phyloP scores from a whole-genome alignment of 2,329 filamentous ascomycete genomes.

The Fusarium secorum region DNA sequence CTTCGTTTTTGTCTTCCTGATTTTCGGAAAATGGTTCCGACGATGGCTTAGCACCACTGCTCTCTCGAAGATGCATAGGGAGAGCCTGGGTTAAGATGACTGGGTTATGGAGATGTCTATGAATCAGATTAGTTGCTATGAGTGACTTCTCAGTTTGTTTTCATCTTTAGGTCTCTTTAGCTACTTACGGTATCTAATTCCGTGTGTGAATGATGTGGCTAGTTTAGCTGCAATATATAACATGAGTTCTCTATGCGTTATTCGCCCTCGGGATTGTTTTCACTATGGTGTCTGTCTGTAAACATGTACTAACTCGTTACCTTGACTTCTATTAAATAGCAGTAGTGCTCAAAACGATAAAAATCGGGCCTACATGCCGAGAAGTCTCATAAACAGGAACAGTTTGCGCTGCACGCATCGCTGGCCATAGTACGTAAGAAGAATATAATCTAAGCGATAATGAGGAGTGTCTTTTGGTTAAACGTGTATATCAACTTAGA shows the following conservation, averaged over 20 bases:
- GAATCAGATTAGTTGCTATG: not conserved
- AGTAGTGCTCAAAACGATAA: too few species aligned
- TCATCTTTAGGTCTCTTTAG: not conserved
- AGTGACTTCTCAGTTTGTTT: not conserved
- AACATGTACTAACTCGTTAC: not conserved
- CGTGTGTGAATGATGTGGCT: not conserved
- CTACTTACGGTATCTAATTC: too few species aligned
- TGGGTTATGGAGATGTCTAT: not conserved
- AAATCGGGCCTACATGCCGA: too few species aligned
- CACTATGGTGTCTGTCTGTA: not conserved
- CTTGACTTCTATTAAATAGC: too few species aligned
- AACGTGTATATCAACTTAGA: too few species aligned
- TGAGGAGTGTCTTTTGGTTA: too few species aligned
- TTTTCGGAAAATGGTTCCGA: not conserved
- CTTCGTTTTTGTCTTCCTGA: not conserved
- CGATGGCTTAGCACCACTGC: not conserved
- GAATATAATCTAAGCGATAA: too few species aligned
- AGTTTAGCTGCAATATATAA: not conserved
- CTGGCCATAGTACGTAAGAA: too few species aligned
- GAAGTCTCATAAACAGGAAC: too few species aligned
- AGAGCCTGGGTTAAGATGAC: not conserved
- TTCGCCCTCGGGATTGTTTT: not conserved
- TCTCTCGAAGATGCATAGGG: not conserved
- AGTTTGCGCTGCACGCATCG: too few species aligned
- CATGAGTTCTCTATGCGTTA: not conserved